These are phyloP conservation scores for Linanthus parryae DNA, from an alignment of 148 eudicot genomes.

Conservation along the genomic window DNA sequence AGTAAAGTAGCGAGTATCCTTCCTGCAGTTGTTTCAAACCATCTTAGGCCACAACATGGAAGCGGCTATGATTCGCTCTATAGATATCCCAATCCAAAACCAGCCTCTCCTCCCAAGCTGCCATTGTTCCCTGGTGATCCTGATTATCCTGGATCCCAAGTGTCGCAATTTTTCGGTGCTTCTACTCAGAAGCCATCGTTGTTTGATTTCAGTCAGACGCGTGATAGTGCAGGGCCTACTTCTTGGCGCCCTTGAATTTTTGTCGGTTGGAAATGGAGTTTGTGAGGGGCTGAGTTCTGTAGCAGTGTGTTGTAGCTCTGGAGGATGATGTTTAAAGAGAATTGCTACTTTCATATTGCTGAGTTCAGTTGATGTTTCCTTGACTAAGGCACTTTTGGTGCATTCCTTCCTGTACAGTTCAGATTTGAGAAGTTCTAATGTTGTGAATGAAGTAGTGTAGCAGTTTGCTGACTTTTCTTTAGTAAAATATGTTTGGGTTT, in stretches of 20 bases:
- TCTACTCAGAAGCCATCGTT: not conserved
- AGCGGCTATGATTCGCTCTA: conserved; percentile 6
- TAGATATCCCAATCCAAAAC: conserved; percentile 5
- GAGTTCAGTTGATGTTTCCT: no score
- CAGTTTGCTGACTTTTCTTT: no score
- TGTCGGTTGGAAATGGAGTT: not conserved
- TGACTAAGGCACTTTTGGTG: no score
- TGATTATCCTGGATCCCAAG: conserved; percentile 5
- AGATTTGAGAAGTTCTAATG: no score
- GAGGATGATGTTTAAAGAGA: no score
- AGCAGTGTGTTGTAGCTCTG: not conserved
- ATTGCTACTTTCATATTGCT: no score
- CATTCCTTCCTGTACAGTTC: no score
- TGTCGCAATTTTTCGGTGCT: not conserved
- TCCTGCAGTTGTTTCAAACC: not conserved
- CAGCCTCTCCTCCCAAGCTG: not conserved
- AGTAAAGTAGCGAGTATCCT: not conserved
- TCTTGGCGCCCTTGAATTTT: not conserved
- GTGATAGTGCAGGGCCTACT: not conserved
- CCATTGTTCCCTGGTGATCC: conserved; percentile 12
- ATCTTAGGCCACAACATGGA: not conserved
- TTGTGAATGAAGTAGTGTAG: no score
- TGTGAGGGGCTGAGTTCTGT: not conserved
- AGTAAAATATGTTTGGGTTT: no score
- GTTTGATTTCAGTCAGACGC: not conserved